Percentiles rank a stretch among this genome's conserved stretches.
These are phyloP conservation scores for Leccinum aurantiacum DNA, from an alignment of 768 basidiomycete species.

Conservation along the genomic window DNA sequence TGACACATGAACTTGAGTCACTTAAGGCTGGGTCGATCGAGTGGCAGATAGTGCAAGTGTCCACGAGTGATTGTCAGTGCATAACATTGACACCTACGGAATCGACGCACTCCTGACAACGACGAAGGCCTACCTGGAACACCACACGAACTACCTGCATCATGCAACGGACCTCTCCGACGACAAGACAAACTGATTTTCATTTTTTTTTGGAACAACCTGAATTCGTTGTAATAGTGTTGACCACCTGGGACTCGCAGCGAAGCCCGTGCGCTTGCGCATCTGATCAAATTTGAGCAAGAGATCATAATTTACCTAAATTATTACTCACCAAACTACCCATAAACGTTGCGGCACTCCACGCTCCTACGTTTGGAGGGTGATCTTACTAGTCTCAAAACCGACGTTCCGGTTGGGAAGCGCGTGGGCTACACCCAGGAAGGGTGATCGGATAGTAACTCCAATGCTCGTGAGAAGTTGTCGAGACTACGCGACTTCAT, in stretches of 20 bases:
- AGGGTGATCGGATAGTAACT: no score
- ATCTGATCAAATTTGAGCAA: constrained; percentile 23
- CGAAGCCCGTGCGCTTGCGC: constrained; percentile 43
- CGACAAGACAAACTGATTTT: background rate
- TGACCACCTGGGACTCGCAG: constrained; percentile 29
- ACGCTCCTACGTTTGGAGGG: no score
- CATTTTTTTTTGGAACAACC: background rate
- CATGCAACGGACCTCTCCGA: background rate
- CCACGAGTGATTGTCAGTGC: no score
- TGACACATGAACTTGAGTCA: no score
- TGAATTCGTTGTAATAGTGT: constrained; percentile 14
- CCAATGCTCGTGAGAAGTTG: no score
- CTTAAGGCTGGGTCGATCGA: no score
- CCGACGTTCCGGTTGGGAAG: no score
- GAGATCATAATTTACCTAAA: background rate
- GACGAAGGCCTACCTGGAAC: background rate
- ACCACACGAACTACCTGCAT: background rate
- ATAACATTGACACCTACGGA: no score
- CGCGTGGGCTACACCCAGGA: no score
- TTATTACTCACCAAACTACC: background rate
- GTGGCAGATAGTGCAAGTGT: no score
- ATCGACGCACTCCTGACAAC: background rate
- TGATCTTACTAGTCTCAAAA: no score
- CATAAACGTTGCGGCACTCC: background rate
- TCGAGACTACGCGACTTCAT: no score